Evolutionary conservation across 2,329 filamentous ascomycete species (phyloP), one percentile per base, ranked within the genome.

Genomic region (Cercospora citrullina): DNA sequence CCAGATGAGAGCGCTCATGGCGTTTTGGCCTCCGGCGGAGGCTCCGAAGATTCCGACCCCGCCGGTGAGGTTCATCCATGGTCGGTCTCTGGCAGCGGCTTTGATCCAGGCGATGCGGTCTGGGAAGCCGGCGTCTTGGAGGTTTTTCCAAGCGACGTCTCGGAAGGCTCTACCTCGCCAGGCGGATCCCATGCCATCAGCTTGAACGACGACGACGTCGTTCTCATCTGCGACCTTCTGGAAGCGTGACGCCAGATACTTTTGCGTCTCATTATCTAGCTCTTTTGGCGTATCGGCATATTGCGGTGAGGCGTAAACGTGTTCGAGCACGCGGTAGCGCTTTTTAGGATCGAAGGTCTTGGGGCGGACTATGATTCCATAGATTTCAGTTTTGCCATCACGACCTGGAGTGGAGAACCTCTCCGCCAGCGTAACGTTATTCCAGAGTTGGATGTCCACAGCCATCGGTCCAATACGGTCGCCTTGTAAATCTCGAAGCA

Each of bases 41-140:
- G 21, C 55, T 3, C 66, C 66, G 12, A 57, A 68, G 6, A 68
- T 68, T 1, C 60, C 66, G 1, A 68, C 61, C 7, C 63, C 53
- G 4, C 39, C 57, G 16, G 23, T 21, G 1, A 65, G n/a, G n/a
- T 68, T 36, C 66, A 68, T 68, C 55, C 57, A 68, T 0, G 66
- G 66, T 4, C 66, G 48, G 1, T 16, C 33, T 28, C 1, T 5
- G 4, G 66, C 66, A 14, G 66, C 66, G 26, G 62, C 61, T 58
- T 68, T 68, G 26, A 68, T 64, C 66, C 66, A 68, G 14, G 39
- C 33, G 3, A 68, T 68, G 1, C 66, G 66, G 14, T 68, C 66
- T 14, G 42, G 28, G 16, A 68, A 68, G 4, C 66, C 66, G 3
- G 55, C 61, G 1, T 68, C 66, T n/a, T 64, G 63, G 0, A 68